A percentile compares a stretch with the other conserved stretches of the same genome.
phyloP scores from a whole-genome alignment of 345 rosid species.

The Durio zibethinus region DNA sequence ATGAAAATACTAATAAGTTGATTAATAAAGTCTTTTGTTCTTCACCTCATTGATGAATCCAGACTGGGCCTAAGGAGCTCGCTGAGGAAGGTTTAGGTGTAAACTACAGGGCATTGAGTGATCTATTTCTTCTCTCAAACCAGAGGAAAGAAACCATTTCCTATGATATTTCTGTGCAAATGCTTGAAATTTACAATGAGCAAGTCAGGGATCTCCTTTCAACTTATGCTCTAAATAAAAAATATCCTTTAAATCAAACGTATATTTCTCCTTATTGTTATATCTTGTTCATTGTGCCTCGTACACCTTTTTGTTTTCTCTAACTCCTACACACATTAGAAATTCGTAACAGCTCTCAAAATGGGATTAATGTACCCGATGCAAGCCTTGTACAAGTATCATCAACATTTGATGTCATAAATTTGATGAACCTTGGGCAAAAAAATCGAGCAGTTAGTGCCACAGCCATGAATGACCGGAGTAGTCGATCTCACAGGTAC shows the following conservation, averaged over 20 bases:
- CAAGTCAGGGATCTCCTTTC: slow-evolving; percentile 94
- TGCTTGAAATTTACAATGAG: slow-evolving; percentile 96
- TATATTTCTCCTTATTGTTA: slow-evolving; percentile 5
- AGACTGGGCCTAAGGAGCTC: slow-evolving; percentile 87
- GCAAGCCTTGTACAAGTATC: slow-evolving; percentile 80
- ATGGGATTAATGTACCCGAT: slow-evolving; percentile 91
- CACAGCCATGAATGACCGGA: slow-evolving; percentile 91
- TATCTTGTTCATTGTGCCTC: slow-evolving; percentile 7
- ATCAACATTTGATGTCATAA: slow-evolving; percentile 70
- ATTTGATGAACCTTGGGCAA: slow-evolving; percentile 83
- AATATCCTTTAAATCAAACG: slow-evolving; percentile 53
- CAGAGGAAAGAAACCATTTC: slow-evolving; percentile 59
- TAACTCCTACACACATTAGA: slow-evolving; percentile 66
- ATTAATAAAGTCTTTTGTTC: no score
- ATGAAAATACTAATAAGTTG: no score
- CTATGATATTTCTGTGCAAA: slow-evolving; percentile 80
- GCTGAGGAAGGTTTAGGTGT: slow-evolving; percentile 83
- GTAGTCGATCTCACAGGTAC: slow-evolving; percentile 98
- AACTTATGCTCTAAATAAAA: slow-evolving; percentile 63
- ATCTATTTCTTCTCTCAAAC: slow-evolving; percentile 67
- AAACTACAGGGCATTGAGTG: slow-evolving; percentile 87
- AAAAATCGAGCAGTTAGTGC: slow-evolving; percentile 78
- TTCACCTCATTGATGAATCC: slow-evolving; percentile 22
- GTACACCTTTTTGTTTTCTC: slow-evolving; percentile 16
- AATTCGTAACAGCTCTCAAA: slow-evolving; percentile 80